These are phyloP conservation scores for Penicillium concentricum DNA, from an alignment of 2,329 filamentous ascomycete genomes.

Conservation along the genomic window DNA sequence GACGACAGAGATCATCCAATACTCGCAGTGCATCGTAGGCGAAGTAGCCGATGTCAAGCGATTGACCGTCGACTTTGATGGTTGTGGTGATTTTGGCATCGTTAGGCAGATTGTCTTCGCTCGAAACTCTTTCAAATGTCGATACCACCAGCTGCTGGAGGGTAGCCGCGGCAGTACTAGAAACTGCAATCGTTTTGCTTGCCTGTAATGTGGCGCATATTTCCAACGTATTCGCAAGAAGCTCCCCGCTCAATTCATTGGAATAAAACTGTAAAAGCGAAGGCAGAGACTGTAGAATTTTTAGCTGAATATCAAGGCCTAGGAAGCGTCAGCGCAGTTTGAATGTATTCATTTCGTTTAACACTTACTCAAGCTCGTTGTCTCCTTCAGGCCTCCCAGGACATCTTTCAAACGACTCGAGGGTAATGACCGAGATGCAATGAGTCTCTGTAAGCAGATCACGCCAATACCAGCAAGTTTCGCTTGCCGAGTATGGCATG, in stretches of 20 bases:
- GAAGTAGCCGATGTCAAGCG: constrained; percentile 67
- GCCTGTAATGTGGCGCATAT: constrained; percentile 89
- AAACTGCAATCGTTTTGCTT: constrained; percentile 90
- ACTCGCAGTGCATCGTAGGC: constrained; percentile 84
- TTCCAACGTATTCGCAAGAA: constrained; percentile 79
- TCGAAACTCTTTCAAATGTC: constrained; percentile 86
- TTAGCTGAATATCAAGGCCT: constrained; percentile 86
- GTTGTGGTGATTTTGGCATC: constrained; percentile 60
- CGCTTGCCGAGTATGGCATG: constrained; percentile 83
- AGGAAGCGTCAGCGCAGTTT: constrained; percentile 21
- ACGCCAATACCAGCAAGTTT: constrained; percentile 88
- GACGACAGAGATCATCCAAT: constrained; percentile 83
- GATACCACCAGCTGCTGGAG: constrained; percentile 89
- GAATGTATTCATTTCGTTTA: background rate
- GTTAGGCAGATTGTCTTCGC: constrained; percentile 64
- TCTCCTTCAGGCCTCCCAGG: constrained; percentile 82
- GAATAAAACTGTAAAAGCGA: constrained; percentile 89
- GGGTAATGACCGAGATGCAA: constrained; percentile 77
- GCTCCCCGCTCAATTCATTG: constrained; percentile 72
- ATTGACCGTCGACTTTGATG: constrained; percentile 64
- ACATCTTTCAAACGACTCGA: constrained; percentile 78
- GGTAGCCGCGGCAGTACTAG: constrained; percentile 94
- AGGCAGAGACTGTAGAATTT: constrained; percentile 89
- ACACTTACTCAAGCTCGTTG: constrained; percentile 64
- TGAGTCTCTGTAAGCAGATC: constrained; percentile 82